Base-by-base conservation (phyloP, 345 rosid species). In the Brassica nigra region DNA sequence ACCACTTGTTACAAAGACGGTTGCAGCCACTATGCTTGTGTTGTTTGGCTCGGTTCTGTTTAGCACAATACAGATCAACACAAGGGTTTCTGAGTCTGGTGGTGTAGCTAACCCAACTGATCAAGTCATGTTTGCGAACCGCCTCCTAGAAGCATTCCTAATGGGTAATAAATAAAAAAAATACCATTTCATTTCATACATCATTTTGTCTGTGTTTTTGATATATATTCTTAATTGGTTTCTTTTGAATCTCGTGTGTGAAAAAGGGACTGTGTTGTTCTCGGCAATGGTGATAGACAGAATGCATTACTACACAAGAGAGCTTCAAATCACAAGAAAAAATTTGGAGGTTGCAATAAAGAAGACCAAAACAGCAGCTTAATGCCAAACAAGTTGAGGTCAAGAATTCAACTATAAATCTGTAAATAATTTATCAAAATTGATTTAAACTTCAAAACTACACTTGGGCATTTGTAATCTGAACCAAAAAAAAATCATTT, bases 241-340 rank as follows among this genome's bases (percentile, higher is more conserved):
- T 69, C 2, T 69, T 4, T 3, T 64, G 8, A 1, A 1, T 57
- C 0, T 33, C 20, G 3, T 63, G 2, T 65, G 47, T 34, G 15
- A 66, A 67, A 62, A 64, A 76, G 84, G 77, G 52, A 71, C 77
- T 4, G 68, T 76, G 30, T 59, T 81, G 74, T 81, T 76, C 74
- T 30, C 76, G 73, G 84, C 77, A 49, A 66, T 81, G 84, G 80
- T 81, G 28, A 81, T 71, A 47, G 84, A 81, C 29, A 81, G 84
- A 18, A 76, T 81, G 77, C 84, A 81, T 81, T 81, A 81, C 42
- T 81, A 76, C 77, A 66, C 84, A 34, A 81, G 80, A 71, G 84
- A 81, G 77, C 84, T 81, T 66, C 84, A 81, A 59, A 81, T 49
- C 30, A 66, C 80, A 12, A 81, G 77, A 66, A 71, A 80, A 76